Percentiles rank a stretch among this genome's conserved stretches.
These are phyloP conservation scores for Rhizoclosmatium globosum DNA, from an alignment of 192 early-diverging fungal genomes.

Conservation along the genomic window DNA sequence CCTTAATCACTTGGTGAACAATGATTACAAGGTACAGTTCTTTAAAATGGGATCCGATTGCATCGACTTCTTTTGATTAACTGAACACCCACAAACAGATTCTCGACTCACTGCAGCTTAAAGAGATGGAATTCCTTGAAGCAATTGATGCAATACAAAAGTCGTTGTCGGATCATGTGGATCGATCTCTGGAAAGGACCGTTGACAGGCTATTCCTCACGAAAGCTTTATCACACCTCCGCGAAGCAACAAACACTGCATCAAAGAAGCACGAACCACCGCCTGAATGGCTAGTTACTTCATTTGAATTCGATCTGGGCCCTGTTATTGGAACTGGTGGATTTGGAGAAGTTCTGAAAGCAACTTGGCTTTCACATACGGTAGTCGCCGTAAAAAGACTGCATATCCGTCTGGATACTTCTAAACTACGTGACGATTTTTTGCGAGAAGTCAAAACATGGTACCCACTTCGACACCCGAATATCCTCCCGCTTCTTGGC, in stretches of 20 bases:
- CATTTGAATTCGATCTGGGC: conserved; percentile 46
- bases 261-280: neutral
- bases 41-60: neutral
- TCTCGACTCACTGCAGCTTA: conserved; percentile 33
- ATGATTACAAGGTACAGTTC: conserved; percentile 37
- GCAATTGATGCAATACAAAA: conserved; percentile 45
- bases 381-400: conserved; percentile 45
- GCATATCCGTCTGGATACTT: conserved; percentile 41
- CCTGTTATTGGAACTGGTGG: conserved; percentile 38
- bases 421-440: conserved; percentile 35
- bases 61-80: no score
- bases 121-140: conserved; percentile 37
- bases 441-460: conserved; percentile 44
- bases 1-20: conserved; percentile 39
- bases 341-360: conserved; percentile 47
- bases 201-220: conserved; percentile 37
- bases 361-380: conserved; percentile 45
- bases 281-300: conserved; percentile 44
- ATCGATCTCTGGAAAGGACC: conserved; percentile 29
- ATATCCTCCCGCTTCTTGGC: conserved; percentile 51
- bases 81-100: conserved; percentile 3
- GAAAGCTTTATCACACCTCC: conserved; percentile 31
- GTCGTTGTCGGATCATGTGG: conserved; percentile 21
- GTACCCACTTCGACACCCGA: conserved; percentile 48
- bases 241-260: conserved; percentile 13